A percentile compares a stretch with the other conserved stretches of the same genome.
Conservation (phyloP, 2,329 filamentous ascomycete species). For the Sclerotinia spermophila region DNA sequence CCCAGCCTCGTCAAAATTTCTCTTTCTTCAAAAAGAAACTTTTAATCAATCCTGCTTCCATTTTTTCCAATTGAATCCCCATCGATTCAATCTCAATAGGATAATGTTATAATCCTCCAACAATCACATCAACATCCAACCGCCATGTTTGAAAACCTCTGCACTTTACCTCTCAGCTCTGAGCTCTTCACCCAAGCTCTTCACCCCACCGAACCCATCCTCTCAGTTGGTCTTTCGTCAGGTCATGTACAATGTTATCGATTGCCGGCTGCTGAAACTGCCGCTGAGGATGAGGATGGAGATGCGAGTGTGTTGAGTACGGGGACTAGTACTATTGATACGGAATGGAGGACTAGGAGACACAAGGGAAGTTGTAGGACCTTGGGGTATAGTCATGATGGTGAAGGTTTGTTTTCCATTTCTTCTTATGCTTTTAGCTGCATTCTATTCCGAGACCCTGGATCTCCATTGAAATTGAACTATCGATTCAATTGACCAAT, state of each 20-base stretch:
- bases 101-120: not conserved
- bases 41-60: not conserved
- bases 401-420: conserved; percentile 55
- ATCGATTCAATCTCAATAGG: not conserved
- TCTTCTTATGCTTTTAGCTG: not conserved
- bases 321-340: conserved; percentile 75
- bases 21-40: not conserved
- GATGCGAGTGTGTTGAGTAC: conserved; percentile 50
- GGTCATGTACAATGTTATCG: conserved; percentile 85
- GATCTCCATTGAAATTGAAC: not conserved
- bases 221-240: conserved; percentile 79
- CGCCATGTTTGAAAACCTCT: conserved; percentile 66
- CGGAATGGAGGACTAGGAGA: conserved; percentile 78
- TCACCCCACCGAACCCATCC: conserved; percentile 77
- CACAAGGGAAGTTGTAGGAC: conserved; percentile 93
- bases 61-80: not conserved
- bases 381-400: conserved; percentile 75
- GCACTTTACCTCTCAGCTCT: conserved; percentile 77
- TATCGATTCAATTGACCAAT: conserved; percentile 18
- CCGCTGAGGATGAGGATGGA: conserved; percentile 48
- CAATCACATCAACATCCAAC: not conserved
- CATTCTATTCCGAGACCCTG: not conserved
- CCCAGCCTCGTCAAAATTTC: conserved; percentile 17
- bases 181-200: conserved; percentile 88
- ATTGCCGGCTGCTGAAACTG: conserved; percentile 54